A percentile compares a stretch with the other conserved stretches of the same genome.
Conservation (phyloP, 2,329 filamentous ascomycete genomes). For the Keithomyces neogunnii region DNA sequence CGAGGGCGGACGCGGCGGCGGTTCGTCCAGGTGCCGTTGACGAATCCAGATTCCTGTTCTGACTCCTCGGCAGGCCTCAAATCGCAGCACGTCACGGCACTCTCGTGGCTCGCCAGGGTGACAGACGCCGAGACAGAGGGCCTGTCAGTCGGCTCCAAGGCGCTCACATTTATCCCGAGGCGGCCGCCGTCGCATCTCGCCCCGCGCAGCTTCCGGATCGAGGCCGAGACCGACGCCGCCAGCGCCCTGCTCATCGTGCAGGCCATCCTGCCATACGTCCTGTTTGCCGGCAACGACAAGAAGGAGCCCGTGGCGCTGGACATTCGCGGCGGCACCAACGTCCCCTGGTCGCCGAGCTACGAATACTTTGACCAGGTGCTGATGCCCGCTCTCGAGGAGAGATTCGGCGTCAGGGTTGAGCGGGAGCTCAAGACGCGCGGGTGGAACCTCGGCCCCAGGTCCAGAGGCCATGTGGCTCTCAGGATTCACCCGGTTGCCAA, state of each 20-base stretch:
- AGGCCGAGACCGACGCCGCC: conserved; percentile 39
- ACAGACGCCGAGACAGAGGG: conserved; percentile 43
- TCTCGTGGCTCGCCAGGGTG: conserved; percentile 43
- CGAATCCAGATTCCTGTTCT: neutral
- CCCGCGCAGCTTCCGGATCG: conserved; percentile 38
- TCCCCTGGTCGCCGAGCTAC: conserved; percentile 46
- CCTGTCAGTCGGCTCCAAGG: conserved; percentile 40
- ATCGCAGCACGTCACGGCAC: conserved; percentile 49
- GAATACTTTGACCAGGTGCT: conserved; percentile 57
- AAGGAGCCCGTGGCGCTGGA: conserved; percentile 37
- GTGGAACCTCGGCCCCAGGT: conserved; percentile 39
- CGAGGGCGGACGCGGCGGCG: conserved; percentile 16
- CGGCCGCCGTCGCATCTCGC: conserved; percentile 28
- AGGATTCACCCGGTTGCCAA: conserved; percentile 23
- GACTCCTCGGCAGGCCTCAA: conserved; percentile 41
- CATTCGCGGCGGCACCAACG: conserved; percentile 52
- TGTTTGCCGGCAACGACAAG: conserved; percentile 41
- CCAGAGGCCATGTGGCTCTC: conserved; percentile 36
- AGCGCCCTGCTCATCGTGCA: conserved; percentile 52
- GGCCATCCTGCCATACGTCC: conserved; percentile 49
- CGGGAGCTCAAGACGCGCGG: conserved; percentile 36
- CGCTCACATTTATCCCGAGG: conserved; percentile 38
- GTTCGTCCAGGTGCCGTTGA: conserved; percentile 11
- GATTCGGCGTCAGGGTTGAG: conserved; percentile 40
- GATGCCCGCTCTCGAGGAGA: conserved; percentile 41